These are phyloP conservation scores for Polytrichum formosum DNA, from an alignment of 225 moss, liverwort and hornwort species.

Conservation along the genomic window DNA sequence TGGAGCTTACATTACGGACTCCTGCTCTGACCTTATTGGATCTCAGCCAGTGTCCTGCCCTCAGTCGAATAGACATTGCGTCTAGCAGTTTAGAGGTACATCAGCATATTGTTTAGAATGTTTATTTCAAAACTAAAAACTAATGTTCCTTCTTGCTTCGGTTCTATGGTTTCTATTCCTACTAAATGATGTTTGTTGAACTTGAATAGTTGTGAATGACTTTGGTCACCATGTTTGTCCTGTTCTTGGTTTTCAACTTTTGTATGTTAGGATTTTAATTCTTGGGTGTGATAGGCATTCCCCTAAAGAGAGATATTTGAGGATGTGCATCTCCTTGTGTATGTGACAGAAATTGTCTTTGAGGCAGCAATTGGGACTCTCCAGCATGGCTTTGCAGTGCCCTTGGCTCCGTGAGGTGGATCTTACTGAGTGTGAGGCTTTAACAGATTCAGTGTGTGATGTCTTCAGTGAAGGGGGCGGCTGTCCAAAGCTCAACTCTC, in stretches of 20 bases:
- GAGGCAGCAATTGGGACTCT: conserved; percentile 53
- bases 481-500: conserved; percentile 57
- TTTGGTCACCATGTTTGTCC: background rate
- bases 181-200: too few relatives aligned
- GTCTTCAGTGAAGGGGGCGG: conserved; percentile 68
- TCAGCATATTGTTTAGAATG: background rate
- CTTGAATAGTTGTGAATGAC: too few relatives aligned
- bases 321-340: too few relatives aligned
- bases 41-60: conserved; percentile 50
- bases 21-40: conserved; percentile 48
- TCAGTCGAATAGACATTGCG: conserved; percentile 57
- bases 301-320: too few relatives aligned
- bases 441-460: conserved; percentile 62
- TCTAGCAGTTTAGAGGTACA: conserved; percentile 69
- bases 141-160: too few relatives aligned
- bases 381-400: conserved; percentile 67
- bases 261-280: too few relatives aligned
- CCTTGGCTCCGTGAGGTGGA: conserved; percentile 60
- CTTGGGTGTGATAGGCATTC: too few relatives aligned
- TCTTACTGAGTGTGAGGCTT: conserved; percentile 67
- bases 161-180: too few relatives aligned
- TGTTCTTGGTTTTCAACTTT: too few relatives aligned
- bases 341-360: conserved; percentile 56
- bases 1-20: conserved; percentile 60
- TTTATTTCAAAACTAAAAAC: background rate